Base-by-base conservation (phyloP, 139 green algal genomes). In the Edaphochlamys debaryana region DNA sequence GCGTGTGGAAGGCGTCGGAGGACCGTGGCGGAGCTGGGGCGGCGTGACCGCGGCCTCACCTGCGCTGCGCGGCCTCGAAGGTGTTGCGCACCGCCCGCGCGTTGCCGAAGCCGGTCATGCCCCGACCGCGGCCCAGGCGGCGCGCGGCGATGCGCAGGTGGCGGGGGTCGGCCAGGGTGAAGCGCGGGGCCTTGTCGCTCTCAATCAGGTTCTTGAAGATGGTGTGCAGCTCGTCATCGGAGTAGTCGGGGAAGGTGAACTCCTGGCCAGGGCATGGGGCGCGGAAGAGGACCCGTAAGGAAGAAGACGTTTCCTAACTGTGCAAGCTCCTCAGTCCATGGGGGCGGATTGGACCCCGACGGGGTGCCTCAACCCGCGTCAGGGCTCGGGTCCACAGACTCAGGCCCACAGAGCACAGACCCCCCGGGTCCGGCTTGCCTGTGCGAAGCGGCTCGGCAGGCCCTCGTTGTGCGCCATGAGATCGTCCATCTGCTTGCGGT, bases 401-500 rank as follows among this genome's bases (percentile, higher is more conserved):
- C n/a, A n/a, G n/a, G n/a, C n/a, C n/a, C n/a, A n/a, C n/a, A n/a
- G n/a, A n/a, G n/a, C n/a, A n/a, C n/a, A n/a, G n/a, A n/a, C n/a
- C n/a, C n/a, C n/a, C n/a, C n/a, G n/a, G n/a, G n/a, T n/a, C n/a
- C n/a, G n/a, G n/a, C n/a, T n/a, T n/a, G n/a, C n/a, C n/a, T 68
- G 22, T 0, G 85, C 68, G 66, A 92, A 92, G 27, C 89, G 56
- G 64, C 79, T 88, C 66, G 86, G 89, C 75, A 92, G 77, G n/a
- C 89, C 89, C 71, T 90, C 86, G 48, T 92, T 92, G 86, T 90
- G 79, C 20, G 30, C 74, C 58, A 92, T 83, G 0, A 92, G 82
- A n/a, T 83, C 80, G 79, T 92, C 89, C 89, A 92, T 91, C 42
- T 74, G 83, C 71, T 89, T 92, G 64, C 83, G 45, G 71, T 91